Percentiles rank a stretch among this genome's conserved stretches.
These are phyloP conservation scores for Eutrema salsugineum DNA, from an alignment of 441 rosid species.

Conservation along the genomic window DNA sequence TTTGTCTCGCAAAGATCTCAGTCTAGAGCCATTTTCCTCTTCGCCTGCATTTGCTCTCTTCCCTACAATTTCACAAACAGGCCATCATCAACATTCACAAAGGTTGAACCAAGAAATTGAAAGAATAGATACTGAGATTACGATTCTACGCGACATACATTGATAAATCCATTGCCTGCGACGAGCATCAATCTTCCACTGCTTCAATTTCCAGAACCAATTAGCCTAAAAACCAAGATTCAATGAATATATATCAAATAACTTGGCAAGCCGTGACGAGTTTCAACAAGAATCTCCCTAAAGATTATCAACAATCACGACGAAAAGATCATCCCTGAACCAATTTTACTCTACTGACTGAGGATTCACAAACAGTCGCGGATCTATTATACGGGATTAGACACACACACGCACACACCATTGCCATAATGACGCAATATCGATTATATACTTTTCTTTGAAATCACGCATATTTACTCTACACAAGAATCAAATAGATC, in stretches of 20 bases:
- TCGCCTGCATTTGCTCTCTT: slow-evolving; percentile 36
- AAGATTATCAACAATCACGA: background rate
- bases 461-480: background rate
- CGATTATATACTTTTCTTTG: background rate
- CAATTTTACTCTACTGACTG: background rate
- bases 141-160: slow-evolving; percentile 33
- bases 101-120: background rate
- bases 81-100: slow-evolving; percentile 20
- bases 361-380: background rate
- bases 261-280: background rate
- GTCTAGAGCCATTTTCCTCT: slow-evolving; percentile 32
- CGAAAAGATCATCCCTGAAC: background rate
- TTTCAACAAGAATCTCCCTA: background rate
- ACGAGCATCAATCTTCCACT: slow-evolving; percentile 80
- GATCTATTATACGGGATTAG: background rate
- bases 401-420: background rate
- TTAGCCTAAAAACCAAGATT: slow-evolving; percentile 45
- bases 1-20: slow-evolving; percentile 9
- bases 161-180: slow-evolving; percentile 88
- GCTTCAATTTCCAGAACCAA: slow-evolving; percentile 78
- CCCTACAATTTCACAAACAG: slow-evolving; percentile 29
- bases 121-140: background rate
- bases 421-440: background rate
- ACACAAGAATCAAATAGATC: background rate
- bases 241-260: background rate